Evolutionary conservation across 2,329 filamentous ascomycete genomes (phyloP).

Genomic region (Penicillium palitans): DNA sequence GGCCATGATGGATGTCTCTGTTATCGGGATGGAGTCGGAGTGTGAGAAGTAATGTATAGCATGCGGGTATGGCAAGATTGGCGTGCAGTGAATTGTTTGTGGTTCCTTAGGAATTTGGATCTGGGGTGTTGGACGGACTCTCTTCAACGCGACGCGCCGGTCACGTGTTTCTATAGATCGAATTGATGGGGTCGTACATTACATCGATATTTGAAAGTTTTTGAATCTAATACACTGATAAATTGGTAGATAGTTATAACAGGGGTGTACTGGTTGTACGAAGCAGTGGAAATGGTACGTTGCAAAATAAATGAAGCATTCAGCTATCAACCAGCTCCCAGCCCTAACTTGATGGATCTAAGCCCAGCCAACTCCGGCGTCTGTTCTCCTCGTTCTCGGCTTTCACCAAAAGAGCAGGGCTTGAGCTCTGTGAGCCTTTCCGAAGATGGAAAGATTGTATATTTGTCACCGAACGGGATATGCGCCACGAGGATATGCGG

Average conservation of each 20-base stretch:
- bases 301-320: not conserved
- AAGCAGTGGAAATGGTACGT: not conserved
- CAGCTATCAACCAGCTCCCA: not conserved
- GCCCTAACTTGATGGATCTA: conserved; percentile 6
- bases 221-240: not conserved
- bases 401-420: not conserved
- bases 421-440: not conserved
- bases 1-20: conserved; percentile 20
- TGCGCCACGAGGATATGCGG: not conserved
- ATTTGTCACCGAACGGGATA: not conserved
- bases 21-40: not conserved
- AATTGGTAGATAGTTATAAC: not conserved
- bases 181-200: not conserved
- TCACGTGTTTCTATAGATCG: conserved; percentile 30
- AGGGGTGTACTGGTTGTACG: not conserved
- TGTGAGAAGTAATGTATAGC: not conserved
- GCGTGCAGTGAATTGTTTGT: not conserved
- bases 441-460: not conserved
- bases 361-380: conserved; percentile 3
- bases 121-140: conserved; percentile 1
- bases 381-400: conserved; percentile 1
- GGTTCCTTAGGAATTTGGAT: conserved; percentile 16
- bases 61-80: not conserved
- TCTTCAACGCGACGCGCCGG: conserved; percentile 21
- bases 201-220: not conserved